Percentiles rank a stretch among this genome's conserved stretches.
These are phyloP conservation scores for Drosera spatulata DNA, from an alignment of 179 eudicot genomes.

Conservation along the genomic window DNA sequence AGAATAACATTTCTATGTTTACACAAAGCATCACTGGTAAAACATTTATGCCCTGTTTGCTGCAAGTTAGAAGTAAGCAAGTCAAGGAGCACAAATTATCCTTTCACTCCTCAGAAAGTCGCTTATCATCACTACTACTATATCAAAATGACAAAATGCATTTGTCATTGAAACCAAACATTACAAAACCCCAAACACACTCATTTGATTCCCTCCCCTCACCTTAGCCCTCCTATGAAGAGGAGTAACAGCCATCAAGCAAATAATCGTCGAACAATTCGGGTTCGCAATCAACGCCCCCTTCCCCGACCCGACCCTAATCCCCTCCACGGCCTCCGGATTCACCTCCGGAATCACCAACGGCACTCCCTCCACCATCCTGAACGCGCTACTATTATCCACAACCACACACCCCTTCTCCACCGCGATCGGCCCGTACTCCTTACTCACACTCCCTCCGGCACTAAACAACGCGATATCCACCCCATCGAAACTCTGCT, in stretches of 20 bases:
- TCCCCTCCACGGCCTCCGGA: slow-evolving; percentile 64
- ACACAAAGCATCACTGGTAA: no score
- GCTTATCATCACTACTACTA: background rate
- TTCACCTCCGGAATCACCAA: slow-evolving; percentile 93
- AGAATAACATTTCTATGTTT: no score
- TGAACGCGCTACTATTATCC: slow-evolving; percentile 92
- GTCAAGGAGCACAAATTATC: background rate
- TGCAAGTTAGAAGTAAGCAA: no score
- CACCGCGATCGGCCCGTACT: slow-evolving; percentile 71
- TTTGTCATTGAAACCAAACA: background rate
- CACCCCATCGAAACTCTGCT: slow-evolving; percentile 52
- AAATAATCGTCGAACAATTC: slow-evolving; percentile 90
- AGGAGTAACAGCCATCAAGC: slow-evolving; percentile 96
- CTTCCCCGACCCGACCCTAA: slow-evolving; percentile 51
- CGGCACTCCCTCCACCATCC: slow-evolving; percentile 81
- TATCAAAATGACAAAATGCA: background rate
- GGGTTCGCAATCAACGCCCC: slow-evolving; percentile 94
- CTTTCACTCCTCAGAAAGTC: background rate
- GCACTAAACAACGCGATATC: slow-evolving; percentile 89
- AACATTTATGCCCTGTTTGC: no score
- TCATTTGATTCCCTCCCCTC: background rate
- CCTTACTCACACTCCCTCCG: slow-evolving; percentile 80
- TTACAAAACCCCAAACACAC: background rate
- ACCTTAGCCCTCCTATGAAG: slow-evolving; percentile 88
- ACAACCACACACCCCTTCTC: slow-evolving; percentile 69